Evolutionary conservation across 352 stramenopile genomes (phyloP), one percentile per base, ranked within the genome.

Genomic region (Phytophthora tubulina): DNA sequence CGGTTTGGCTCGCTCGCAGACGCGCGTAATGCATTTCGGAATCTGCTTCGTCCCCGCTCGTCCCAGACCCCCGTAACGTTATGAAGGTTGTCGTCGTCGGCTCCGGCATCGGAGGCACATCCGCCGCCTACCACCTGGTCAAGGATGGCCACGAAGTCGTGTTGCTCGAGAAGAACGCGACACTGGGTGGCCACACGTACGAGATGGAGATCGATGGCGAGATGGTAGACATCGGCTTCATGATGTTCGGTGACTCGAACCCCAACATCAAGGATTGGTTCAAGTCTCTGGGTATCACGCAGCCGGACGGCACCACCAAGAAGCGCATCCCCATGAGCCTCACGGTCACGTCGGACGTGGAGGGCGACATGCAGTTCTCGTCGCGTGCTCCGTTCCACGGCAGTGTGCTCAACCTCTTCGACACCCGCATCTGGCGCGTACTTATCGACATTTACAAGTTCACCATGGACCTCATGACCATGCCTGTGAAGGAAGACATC

Each of bases 261-360:
- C 89, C 89, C 52, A 96, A 96, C 82, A 96, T 96, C 70, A 96
- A 96, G 78, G 84, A 90, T 57, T 96, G 89, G 89, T 96, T 96
- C 75, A 89, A 93, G 78, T 88, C 81, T 46, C 87, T 96, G 38
- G 89, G 89, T 51, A 78, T 96, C 71, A 96, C 89, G 32, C 73
- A 96, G 65, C 83, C 88, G n/a, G 77, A 96, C 60, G 89, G 89
- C 51, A 95, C 89, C 59, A 96, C 89, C 44, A 89, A 89, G 63
- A 95, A 89, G 81, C 87, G 87, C 67, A 95, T 96, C 67, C 87
- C 89, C 41, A 96, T 96, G 89, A 93, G 85, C 54, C 84, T 96
- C 63, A 95, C 87, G 32, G 89, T 96, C 57, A 93, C 84, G 49
- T 96, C 89, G 27, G 83, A 96, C 45, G 75, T 96, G 30, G 69